Evolutionary conservation across 345 rosid genomes (phyloP).

Genomic region (Schrenkiella parvula): DNA sequence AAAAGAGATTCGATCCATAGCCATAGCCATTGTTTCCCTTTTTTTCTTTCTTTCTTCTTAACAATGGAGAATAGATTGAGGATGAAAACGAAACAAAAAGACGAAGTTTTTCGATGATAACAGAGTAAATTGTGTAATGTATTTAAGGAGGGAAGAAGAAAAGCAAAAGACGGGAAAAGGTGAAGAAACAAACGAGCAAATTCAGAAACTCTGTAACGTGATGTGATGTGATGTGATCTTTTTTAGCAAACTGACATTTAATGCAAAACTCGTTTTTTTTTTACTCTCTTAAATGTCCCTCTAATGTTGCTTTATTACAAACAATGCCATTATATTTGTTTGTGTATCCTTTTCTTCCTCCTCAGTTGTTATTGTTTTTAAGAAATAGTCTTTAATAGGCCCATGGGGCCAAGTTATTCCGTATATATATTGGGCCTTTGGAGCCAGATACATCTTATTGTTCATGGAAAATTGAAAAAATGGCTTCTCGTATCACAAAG

Average conservation of each 20-base stretch:
- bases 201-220: slow-evolving; percentile 14
- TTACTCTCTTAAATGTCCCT: not conserved
- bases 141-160: slow-evolving; percentile 3
- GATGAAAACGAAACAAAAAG: not conserved
- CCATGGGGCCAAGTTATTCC: slow-evolving; percentile 3
- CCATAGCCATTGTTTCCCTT: slow-evolving; percentile 11
- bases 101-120: slow-evolving; percentile 19
- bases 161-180: not conserved
- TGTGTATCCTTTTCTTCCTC: not conserved
- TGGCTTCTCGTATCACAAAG: no score
- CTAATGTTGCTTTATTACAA: not conserved
- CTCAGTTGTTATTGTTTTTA: not conserved
- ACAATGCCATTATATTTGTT: not conserved
- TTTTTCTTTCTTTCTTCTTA: not conserved
- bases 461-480: not conserved
- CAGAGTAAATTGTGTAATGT: slow-evolving; percentile 4
- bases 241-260: slow-evolving; percentile 4
- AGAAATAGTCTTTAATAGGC: not conserved
- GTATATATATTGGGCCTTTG: not conserved
- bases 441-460: not conserved
- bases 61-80: not conserved
- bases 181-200: slow-evolving; percentile 7
- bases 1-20: slow-evolving; percentile 26
- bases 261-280: not conserved
- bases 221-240: not conserved